Percentiles rank a stretch among this genome's conserved stretches.
phyloP scores from a whole-genome alignment of 163 green algal genomes.

The Prototheca stagnorum region DNA sequence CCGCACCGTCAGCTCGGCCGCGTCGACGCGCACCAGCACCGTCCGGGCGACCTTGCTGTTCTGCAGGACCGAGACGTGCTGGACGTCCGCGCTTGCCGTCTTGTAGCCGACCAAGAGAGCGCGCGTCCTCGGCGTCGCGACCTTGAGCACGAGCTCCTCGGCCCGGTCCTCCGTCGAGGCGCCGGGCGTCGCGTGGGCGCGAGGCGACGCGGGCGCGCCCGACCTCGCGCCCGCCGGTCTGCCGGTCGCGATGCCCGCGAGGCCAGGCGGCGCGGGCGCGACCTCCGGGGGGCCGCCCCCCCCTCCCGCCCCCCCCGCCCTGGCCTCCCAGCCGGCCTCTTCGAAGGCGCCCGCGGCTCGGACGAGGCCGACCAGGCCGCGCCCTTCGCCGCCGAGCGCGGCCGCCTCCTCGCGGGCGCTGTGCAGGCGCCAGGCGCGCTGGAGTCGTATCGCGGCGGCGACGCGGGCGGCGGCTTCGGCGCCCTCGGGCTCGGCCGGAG shows the following conservation, averaged over 20 bases:
- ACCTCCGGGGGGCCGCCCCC: too few relatives aligned
- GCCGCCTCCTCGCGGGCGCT: neutral
- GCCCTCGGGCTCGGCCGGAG: constrained; percentile 17
- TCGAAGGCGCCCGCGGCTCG: too few relatives aligned
- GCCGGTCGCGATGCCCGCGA: too few relatives aligned
- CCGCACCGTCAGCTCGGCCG: constrained; percentile 24
- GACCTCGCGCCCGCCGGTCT: neutral
- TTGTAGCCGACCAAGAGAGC: constrained; percentile 22
- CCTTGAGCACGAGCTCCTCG: constrained; percentile 26
- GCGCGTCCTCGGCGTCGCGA: constrained; percentile 26
- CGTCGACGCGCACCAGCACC: constrained; percentile 19
- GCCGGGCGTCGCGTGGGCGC: neutral
- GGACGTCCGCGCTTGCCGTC: constrained; percentile 9
- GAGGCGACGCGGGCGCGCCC: neutral
- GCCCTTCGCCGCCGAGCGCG: too few relatives aligned
- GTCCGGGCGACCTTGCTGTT: constrained; percentile 11
- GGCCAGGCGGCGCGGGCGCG: too few relatives aligned
- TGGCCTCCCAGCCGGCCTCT: too few relatives aligned
- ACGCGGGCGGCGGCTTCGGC: constrained; percentile 13
- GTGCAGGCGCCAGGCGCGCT: constrained; percentile 17
- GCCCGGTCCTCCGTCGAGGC: constrained; percentile 15
- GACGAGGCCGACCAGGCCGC: too few relatives aligned
- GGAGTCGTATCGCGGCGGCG: constrained; percentile 14
- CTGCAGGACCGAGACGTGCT: constrained; percentile 18
- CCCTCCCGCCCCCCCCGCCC: too few relatives aligned